Evolutionary conservation across 169 alveolate species (phyloP), one percentile per base, ranked within the genome.

Genomic region (Plasmodium cynomolgi): DNA sequence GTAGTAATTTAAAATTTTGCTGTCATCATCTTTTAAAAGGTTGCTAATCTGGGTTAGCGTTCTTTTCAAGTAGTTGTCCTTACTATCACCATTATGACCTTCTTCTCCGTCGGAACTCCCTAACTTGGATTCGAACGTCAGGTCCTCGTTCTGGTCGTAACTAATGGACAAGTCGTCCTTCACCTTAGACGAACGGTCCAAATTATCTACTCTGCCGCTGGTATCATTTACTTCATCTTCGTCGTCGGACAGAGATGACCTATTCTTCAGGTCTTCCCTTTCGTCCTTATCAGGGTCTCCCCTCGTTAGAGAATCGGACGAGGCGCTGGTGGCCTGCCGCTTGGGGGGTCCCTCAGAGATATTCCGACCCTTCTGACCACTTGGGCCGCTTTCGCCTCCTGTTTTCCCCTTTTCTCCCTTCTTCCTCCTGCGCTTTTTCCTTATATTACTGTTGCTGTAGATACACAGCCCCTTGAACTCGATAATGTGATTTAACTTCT

Each of bases 381-480:
- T 56, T 56, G 5, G 37, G 20, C 1, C 15, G 7, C 20, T 23
- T 33, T 58, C 26, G 15, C 47, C n/a, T 5, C 75, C 33, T 44
- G 54, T 73, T 71, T 20, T 82, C 47, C 41, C 84, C 74, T 39
- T 91, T 37, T 79, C 74, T 7, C 80, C 20, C 17, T 73, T 75
- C 79, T 68, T 75, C 54, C 83, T 90, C 62, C 39, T 82, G 31
- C 62, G 56, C 77, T 54, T 81, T n/a, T 81, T 81, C 58, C 47
- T 72, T 82, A 81, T 31, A 73, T 68, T 74, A 50, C 92, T 91
- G 68, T 91, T 91, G 33, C 95, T 82, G 84, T 91, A 91, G 20
- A 91, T 91, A 41, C 95, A 91, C 44, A 91, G 26, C 79, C 95
- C 95, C 58, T 91, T 91, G 44, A 91, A 91, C 75, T 91, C 95